Base-by-base conservation (phyloP, 495 filamentous ascomycete genomes). In the Penicillium flavigenum region DNA sequence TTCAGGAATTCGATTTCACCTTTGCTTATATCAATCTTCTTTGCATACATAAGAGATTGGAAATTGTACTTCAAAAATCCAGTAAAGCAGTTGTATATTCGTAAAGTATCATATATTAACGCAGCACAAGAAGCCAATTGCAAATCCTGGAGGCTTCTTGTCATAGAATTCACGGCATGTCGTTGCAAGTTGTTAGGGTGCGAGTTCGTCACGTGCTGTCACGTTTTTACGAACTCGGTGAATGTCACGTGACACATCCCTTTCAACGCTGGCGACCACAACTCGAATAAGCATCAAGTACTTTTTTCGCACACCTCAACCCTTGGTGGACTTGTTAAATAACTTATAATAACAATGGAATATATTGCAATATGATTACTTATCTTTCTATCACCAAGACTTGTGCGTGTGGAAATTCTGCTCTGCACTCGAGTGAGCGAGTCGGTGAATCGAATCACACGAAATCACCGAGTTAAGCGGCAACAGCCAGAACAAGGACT, bases 181-280 rank as follows among this genome's bases (percentile, higher is more conserved):
- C n/a, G 17, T 38, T 38, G n/a, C 8, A 11, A 52, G 34, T 42
- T 31, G 3, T 52, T 52, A 52, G 49, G 49, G 49, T 52, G 36
- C n/a, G 19, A 11, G 8, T 11, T 4, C 2, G 34, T 52, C 49
- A 52, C 36, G 49, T 52, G 49, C 4, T 0, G 12, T 22, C 24
- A 34, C 36, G 36, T 39, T 17, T 2, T 9, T 3, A 41, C n/a
- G 36, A 2, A 20, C 16, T 39, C 22, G 6, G 16, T 41, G 8
- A n/a, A 27, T 42, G 0, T n/a, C 49, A 41, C 49, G 49, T 52
- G 47, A 38, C 1, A 5, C 5, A 5, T 2, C 1, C 26, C 19
- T 36, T 17, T 24, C 4, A 2, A 17, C 47, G 29, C 47, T 20
- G 10, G 20, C 19, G 47, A 50, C 47, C 47, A 14, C 32, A 31